phyloP scores from a whole-genome alignment of 2,329 filamentous ascomycete species.

The Tympanopsis confertula region DNA sequence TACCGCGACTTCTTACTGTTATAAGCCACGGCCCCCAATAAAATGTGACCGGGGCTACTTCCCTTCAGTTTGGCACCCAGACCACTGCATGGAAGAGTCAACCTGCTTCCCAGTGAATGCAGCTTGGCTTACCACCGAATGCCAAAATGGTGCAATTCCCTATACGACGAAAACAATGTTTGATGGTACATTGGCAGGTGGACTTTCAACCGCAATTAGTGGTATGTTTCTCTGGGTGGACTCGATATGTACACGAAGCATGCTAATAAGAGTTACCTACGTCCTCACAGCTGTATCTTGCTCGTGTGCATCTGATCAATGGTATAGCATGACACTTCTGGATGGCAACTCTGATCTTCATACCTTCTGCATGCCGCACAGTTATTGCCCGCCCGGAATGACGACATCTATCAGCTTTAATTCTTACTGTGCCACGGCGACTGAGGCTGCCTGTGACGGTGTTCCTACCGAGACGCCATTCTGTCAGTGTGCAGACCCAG shows the following conservation, averaged over 20 bases:
- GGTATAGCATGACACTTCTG: background rate
- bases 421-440: background rate
- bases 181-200: background rate
- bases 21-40: background rate
- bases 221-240: no score
- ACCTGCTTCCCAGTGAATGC: background rate
- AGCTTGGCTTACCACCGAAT: background rate
- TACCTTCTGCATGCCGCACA: background rate
- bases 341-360: background rate
- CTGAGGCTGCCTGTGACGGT: background rate
- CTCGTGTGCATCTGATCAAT: background rate
- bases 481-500: background rate
- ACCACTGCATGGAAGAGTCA: background rate
- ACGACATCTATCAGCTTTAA: background rate
- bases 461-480: background rate
- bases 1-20: background rate
- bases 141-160: background rate
- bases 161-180: background rate
- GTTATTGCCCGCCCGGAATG: background rate
- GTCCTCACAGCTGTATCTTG: background rate
- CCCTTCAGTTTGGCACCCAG: background rate
- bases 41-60: background rate
- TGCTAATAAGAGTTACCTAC: background rate
- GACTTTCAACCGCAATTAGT: background rate
- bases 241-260: no score